A percentile compares a stretch with the other conserved stretches of the same genome.
phyloP scores from a whole-genome alignment of 192 early-diverging fungal genomes.

The Pecoramyces ruminantium region DNA sequence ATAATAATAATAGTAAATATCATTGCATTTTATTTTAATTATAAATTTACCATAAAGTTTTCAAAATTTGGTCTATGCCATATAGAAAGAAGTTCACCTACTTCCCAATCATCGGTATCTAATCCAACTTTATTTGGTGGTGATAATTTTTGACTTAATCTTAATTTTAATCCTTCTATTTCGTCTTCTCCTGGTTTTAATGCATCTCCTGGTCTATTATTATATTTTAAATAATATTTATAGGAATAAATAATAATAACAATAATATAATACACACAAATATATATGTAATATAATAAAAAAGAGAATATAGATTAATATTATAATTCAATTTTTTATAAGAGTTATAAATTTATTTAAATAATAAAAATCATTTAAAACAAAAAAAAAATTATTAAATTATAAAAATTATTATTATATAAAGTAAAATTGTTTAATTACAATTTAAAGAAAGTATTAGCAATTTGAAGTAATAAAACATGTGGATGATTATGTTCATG shows the following conservation, averaged over 20 bases:
- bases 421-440: too few species aligned
- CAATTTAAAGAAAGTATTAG: conserved; percentile 57
- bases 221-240: background rate
- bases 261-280: too few species aligned
- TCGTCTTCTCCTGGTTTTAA: conserved; percentile 61
- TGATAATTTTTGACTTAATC: conserved; percentile 39
- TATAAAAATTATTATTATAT: too few species aligned
- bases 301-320: too few species aligned
- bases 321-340: too few species aligned
- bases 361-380: too few species aligned
- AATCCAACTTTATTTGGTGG: conserved; percentile 11
- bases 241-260: too few species aligned
- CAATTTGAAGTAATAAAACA: conserved; percentile 59
- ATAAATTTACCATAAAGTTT: conserved; percentile 38
- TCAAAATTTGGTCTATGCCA: conserved; percentile 71
- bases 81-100: conserved; percentile 50
- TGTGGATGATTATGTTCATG: conserved; percentile 68
- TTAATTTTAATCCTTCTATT: conserved; percentile 42
- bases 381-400: too few species aligned
- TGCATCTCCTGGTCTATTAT: conserved; percentile 44
- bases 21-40: background rate
- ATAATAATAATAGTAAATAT: background rate
- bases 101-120: conserved; percentile 35
- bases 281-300: background rate
- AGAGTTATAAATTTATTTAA: too few species aligned